A percentile compares a stretch with the other conserved stretches of the same genome.
phyloP scores from a whole-genome alignment of 2,329 filamentous ascomycete genomes.

The Sporothrix globosa region DNA sequence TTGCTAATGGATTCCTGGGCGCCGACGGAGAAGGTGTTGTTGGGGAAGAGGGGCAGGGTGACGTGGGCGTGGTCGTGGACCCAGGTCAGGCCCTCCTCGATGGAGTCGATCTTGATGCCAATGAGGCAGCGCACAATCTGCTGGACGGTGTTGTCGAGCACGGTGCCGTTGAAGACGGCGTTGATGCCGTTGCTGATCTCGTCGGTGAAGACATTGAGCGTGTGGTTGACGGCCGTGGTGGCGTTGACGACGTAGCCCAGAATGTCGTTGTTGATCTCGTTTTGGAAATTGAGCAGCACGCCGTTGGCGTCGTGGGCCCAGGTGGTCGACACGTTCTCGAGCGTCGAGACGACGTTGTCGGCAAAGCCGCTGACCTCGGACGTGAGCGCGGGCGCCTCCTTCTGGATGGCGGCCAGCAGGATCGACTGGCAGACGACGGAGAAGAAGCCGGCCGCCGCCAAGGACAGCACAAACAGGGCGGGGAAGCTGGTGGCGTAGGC shows the following conservation, averaged over 20 bases:
- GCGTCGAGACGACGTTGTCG: slow-evolving; percentile 70
- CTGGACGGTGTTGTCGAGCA: slow-evolving; percentile 76
- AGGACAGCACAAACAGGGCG: slow-evolving; percentile 81
- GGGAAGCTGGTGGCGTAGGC: slow-evolving; percentile 85
- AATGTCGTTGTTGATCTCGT: slow-evolving; percentile 79
- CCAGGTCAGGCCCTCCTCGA: slow-evolving; percentile 92
- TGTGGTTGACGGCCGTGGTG: slow-evolving; percentile 80
- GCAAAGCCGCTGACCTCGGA: slow-evolving; percentile 78
- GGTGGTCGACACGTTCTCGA: slow-evolving; percentile 71
- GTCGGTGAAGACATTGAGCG: slow-evolving; percentile 78
- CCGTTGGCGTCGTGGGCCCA: slow-evolving; percentile 80
- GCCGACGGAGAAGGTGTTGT: slow-evolving; percentile 81
- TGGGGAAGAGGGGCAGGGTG: slow-evolving; percentile 73
- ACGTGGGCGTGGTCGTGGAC: slow-evolving; percentile 85
- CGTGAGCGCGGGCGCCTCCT: slow-evolving; percentile 75
- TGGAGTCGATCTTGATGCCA: slow-evolving; percentile 78
- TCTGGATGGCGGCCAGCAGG: slow-evolving; percentile 72
- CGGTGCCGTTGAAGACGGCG: slow-evolving; percentile 76
- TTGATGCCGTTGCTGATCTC: slow-evolving; percentile 76
- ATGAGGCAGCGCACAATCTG: slow-evolving; percentile 87
- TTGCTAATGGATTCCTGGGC: slow-evolving; percentile 64
- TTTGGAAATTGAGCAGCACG: slow-evolving; percentile 58
- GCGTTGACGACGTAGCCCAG: slow-evolving; percentile 86
- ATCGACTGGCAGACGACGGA: slow-evolving; percentile 81
- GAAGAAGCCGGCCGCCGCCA: slow-evolving; percentile 80